Percentiles rank a stretch among this genome's conserved stretches.
Conservation (phyloP, 2,329 filamentous ascomycete species). For the Cercospora citrullina region DNA sequence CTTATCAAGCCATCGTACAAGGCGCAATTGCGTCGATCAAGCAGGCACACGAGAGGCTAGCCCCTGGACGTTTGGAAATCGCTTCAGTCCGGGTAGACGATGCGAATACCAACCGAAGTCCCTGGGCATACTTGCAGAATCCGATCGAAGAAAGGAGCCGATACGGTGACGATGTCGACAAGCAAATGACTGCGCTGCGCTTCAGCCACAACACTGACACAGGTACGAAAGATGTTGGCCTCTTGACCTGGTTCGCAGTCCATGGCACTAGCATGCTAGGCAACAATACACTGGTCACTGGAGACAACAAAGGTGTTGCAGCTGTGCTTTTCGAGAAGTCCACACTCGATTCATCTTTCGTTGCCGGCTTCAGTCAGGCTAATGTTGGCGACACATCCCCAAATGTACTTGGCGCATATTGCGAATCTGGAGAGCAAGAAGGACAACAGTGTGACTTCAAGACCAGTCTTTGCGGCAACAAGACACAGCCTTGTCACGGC, state of each 20-base stretch:
- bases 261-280: constrained; percentile 89
- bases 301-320: constrained; percentile 96
- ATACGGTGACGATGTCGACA: constrained; percentile 70
- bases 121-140: constrained; percentile 85
- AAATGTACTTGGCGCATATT: constrained; percentile 84
- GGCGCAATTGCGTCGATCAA: constrained; percentile 80
- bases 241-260: constrained; percentile 87
- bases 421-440: constrained; percentile 71
- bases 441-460: constrained; percentile 70
- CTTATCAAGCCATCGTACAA: constrained; percentile 84
- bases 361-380: constrained; percentile 89
- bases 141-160: constrained; percentile 70
- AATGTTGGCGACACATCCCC: constrained; percentile 90
- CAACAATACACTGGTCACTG: constrained; percentile 87
- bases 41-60: constrained; percentile 71
- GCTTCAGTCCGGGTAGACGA: constrained; percentile 69
- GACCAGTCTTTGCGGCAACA: constrained; percentile 81
- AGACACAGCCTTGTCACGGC: constrained; percentile 69
- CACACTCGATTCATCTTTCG: constrained; percentile 64
- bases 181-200: constrained; percentile 74
- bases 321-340: constrained; percentile 76
- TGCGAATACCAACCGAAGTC: constrained; percentile 85
- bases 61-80: constrained; percentile 68
- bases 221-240: constrained; percentile 73
- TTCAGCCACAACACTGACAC: constrained; percentile 65